A percentile compares a stretch with the other conserved stretches of the same genome.
phyloP scores from a whole-genome alignment of 2,329 filamentous ascomycete species.

The Orbilia quercus region DNA sequence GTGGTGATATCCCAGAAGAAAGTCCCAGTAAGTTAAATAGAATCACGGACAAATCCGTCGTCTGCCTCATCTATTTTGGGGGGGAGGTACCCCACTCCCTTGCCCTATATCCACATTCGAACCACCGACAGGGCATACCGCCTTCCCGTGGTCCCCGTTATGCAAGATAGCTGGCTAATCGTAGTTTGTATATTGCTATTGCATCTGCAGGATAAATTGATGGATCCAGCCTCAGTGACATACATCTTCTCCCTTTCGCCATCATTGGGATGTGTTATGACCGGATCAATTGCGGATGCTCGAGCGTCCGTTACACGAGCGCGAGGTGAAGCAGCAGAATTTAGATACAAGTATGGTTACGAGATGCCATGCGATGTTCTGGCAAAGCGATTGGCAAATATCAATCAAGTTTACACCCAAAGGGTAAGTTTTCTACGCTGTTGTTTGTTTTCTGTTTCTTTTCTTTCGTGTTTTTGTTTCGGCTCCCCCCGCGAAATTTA shows the following conservation, averaged over 20 bases:
- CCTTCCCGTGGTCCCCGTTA: constrained; percentile 49
- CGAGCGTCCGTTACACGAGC: constrained; percentile 91
- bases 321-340: constrained; percentile 94
- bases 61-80: constrained; percentile 57
- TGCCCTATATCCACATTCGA: constrained; percentile 18
- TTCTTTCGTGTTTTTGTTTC: constrained; percentile 5
- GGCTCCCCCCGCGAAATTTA: constrained; percentile 17
- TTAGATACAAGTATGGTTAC: constrained; percentile 98
- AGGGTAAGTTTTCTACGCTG: constrained; percentile 77
- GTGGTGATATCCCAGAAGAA: constrained; percentile 99
- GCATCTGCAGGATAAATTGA: constrained; percentile 86
- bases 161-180: constrained; percentile 55
- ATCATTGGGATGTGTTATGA: constrained; percentile 97
- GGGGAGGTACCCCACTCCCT: neutral
- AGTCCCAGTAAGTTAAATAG: constrained; percentile 79
- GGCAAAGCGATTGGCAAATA: constrained; percentile 96
- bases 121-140: constrained; percentile 42
- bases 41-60: constrained; percentile 56
- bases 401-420: constrained; percentile 99
- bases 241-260: constrained; percentile 98
- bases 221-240: constrained; percentile 95
- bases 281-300: constrained; percentile 96
- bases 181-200: constrained; percentile 36
- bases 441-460: constrained; percentile 5
- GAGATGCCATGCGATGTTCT: constrained; percentile 99